Evolutionary conservation across 106 monocot species (phyloP).

Genomic region (Dendrobium nobile): DNA sequence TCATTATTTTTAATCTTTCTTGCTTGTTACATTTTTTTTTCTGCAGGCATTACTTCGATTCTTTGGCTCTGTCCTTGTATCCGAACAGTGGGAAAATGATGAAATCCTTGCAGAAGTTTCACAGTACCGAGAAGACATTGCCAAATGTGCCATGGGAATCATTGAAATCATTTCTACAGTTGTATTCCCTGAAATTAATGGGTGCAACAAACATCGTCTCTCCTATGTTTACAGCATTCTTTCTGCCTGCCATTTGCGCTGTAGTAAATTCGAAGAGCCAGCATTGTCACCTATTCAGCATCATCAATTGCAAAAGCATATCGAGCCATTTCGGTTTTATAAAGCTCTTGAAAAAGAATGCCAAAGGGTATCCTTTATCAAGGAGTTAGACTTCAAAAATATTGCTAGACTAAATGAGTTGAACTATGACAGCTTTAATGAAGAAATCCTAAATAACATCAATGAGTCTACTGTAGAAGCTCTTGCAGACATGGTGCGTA

Average conservation of each 20-base stretch:
- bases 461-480: conserved; percentile 54
- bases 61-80: conserved; percentile 69
- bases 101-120: conserved; percentile 82
- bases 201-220: conserved; percentile 69
- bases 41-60: conserved; percentile 71
- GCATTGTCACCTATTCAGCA: conserved; percentile 7
- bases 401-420: conserved; percentile 65
- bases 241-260: conserved; percentile 56
- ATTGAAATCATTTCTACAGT: conserved; percentile 53
- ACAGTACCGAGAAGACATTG: conserved; percentile 66
- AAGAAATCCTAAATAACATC: conserved; percentile 66
- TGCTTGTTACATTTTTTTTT: not conserved
- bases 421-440: conserved; percentile 75
- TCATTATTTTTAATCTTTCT: not conserved
- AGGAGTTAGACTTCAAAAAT: conserved; percentile 73
- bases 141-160: conserved; percentile 50
- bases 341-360: conserved; percentile 88
- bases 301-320: conserved; percentile 30
- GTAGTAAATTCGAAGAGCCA: conserved; percentile 34
- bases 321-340: conserved; percentile 56
- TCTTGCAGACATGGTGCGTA: conserved; percentile 61
- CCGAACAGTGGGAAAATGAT: conserved; percentile 81
- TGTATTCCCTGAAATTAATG: conserved; percentile 75
- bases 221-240: conserved; percentile 78
- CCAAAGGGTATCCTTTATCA: conserved; percentile 50